A percentile compares a stretch with the other conserved stretches of the same genome.
These are phyloP conservation scores for Lactarius evosmus DNA, from an alignment of 768 basidiomycete genomes.

Conservation along the genomic window DNA sequence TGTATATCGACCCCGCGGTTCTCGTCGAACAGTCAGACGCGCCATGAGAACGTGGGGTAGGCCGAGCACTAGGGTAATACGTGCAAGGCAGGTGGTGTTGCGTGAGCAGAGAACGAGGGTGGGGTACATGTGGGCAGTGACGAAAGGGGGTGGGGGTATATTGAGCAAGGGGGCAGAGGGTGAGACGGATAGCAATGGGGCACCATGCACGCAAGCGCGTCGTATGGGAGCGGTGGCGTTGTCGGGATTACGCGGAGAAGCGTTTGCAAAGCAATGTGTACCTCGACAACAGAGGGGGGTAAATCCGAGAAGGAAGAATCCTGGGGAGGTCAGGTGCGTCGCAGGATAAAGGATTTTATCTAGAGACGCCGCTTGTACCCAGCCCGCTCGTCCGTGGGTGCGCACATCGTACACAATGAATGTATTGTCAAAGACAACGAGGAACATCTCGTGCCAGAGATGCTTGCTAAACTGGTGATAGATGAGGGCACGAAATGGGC, in stretches of 20 bases:
- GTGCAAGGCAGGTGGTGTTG: conserved; percentile 39
- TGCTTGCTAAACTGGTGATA: conserved; percentile 35
- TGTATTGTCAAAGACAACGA: conserved; percentile 39
- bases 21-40: conserved; percentile 28
- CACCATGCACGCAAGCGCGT: conserved; percentile 26
- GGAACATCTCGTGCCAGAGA: conserved; percentile 42
- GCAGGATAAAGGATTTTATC: conserved; percentile 29
- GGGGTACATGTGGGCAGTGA: conserved; percentile 29
- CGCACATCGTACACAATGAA: conserved; percentile 2
- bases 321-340: conserved; percentile 9
- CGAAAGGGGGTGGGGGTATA: conserved; percentile 38
- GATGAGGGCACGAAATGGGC: conserved; percentile 32
- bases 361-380: conserved; percentile 32
- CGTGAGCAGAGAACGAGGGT: conserved; percentile 27
- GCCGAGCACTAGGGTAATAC: conserved; percentile 32
- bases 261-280: conserved; percentile 31
- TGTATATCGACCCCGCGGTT: conserved; percentile 27
- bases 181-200: background rate
- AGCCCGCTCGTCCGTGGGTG: background rate
- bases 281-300: conserved; percentile 16
- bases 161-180: conserved; percentile 23
- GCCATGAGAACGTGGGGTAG: conserved; percentile 37
- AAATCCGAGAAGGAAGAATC: background rate
- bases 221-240: conserved; percentile 33
- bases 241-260: conserved; percentile 38